A percentile compares a stretch with the other conserved stretches of the same genome.
These are phyloP conservation scores for Aspergillus sclerotioniger DNA, from an alignment of 495 filamentous ascomycete genomes.

Conservation along the genomic window DNA sequence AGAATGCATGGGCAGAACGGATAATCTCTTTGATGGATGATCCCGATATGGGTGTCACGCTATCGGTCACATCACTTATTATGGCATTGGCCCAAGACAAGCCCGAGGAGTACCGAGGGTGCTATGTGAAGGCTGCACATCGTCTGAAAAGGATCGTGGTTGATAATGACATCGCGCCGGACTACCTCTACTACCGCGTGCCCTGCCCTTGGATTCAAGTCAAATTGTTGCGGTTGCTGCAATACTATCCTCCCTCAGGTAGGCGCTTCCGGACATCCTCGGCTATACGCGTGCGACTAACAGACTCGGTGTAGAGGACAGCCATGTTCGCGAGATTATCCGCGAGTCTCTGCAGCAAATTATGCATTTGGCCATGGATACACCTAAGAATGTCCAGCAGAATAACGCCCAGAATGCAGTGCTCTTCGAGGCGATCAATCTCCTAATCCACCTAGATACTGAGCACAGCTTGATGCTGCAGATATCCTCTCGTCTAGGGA, in stretches of 20 bases:
- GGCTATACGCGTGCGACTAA: background rate
- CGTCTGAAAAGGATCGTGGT: slow-evolving; percentile 85
- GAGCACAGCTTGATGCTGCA: slow-evolving; percentile 95
- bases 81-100: slow-evolving; percentile 95
- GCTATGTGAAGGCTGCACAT: slow-evolving; percentile 89
- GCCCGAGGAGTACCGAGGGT: slow-evolving; percentile 87
- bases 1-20: slow-evolving; percentile 93
- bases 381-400: slow-evolving; percentile 97
- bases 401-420: slow-evolving; percentile 99
- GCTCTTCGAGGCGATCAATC: slow-evolving; percentile 96
- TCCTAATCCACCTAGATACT: slow-evolving; percentile 98
- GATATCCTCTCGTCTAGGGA: slow-evolving; percentile 88
- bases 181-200: slow-evolving; percentile 98
- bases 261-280: slow-evolving; percentile 26
- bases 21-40: slow-evolving; percentile 99
- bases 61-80: slow-evolving; percentile 94
- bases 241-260: slow-evolving; percentile 97
- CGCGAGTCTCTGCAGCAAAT: slow-evolving; percentile 89
- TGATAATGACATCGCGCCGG: slow-evolving; percentile 79
- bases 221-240: slow-evolving; percentile 84
- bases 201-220: slow-evolving; percentile 99
- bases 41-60: slow-evolving; percentile 85
- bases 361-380: slow-evolving; percentile 84
- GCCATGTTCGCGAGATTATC: slow-evolving; percentile 86
- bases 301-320: slow-evolving; percentile 65